Evolutionary conservation across 2,329 filamentous ascomycete genomes (phyloP).

Genomic region (Fusarium pininemorale): DNA sequence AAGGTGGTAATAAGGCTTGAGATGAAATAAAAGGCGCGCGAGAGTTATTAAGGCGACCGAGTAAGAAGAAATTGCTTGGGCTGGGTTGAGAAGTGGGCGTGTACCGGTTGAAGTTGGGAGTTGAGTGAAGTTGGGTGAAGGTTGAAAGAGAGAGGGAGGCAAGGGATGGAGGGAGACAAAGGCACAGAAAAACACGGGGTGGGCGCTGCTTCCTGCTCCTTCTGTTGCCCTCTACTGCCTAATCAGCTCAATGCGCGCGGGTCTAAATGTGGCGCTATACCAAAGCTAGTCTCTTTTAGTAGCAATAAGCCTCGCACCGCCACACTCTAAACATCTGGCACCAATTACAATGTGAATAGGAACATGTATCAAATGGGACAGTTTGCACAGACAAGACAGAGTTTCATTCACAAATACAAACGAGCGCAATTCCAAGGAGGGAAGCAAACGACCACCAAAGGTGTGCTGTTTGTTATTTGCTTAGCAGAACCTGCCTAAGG

Average conservation of each 20-base stretch:
- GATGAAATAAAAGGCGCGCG: constrained; percentile 29
- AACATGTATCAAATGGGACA: constrained; percentile 16
- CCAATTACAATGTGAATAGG: constrained; percentile 23
- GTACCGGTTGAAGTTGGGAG: constrained; percentile 26
- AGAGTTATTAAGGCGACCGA: constrained; percentile 24
- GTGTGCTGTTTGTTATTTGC: not conserved
- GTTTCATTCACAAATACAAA: not conserved
- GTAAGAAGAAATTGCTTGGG: constrained; percentile 21
- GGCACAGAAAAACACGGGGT: constrained; percentile 42
- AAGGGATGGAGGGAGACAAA: constrained; percentile 11
- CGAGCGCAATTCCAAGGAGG: not conserved
- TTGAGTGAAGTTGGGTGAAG: constrained; percentile 23
- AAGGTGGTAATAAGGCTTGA: constrained; percentile 15
- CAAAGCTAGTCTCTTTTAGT: constrained; percentile 24
- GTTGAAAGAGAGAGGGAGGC: constrained; percentile 18
- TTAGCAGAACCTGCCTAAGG: not conserved
- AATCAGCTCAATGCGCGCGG: constrained; percentile 25
- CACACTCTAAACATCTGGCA: constrained; percentile 21
- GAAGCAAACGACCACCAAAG: not conserved
- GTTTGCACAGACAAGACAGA: constrained; percentile 4
- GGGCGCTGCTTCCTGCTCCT: constrained; percentile 35
- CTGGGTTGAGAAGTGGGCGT: constrained; percentile 34
- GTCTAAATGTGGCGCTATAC: constrained; percentile 11
- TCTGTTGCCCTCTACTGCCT: constrained; percentile 27
- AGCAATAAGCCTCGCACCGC: constrained; percentile 32